A percentile compares a stretch with the other conserved stretches of the same genome.
Conservation (phyloP, 192 early-diverging fungal species). For the Cetraspora pellucida region DNA sequence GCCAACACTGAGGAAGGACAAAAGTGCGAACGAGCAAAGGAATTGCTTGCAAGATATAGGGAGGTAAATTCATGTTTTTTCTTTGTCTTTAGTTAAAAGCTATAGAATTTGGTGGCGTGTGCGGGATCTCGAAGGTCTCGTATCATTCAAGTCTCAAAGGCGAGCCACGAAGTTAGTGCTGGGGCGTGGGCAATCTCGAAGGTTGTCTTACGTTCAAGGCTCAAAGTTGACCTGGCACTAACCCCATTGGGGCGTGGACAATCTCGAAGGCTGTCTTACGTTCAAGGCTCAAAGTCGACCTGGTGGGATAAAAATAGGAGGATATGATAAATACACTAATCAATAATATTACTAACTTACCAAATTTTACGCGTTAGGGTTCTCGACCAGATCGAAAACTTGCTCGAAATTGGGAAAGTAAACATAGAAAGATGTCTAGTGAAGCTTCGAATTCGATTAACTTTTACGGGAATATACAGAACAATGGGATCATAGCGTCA, state of each 20-base stretch:
- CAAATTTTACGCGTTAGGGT: neutral
- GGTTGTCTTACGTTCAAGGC: constrained; percentile 29
- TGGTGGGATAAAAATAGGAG: constrained; percentile 2
- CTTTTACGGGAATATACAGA: neutral
- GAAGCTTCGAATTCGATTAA: neutral
- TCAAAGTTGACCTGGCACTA: constrained; percentile 14
- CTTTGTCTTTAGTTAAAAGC: neutral
- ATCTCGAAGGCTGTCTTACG: neutral
- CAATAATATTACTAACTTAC: constrained; percentile 17
- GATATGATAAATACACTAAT: neutral
- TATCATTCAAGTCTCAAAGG: constrained; percentile 19
- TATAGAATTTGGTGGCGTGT: constrained; percentile 13
- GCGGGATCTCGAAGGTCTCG: neutral
- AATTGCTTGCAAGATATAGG: constrained; percentile 14
- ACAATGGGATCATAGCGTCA: constrained; percentile 1
- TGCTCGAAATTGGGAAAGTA: neutral
- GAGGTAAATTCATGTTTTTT: neutral
- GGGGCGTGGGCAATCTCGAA: neutral
- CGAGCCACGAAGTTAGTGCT: constrained; percentile 26
- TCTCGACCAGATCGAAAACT: neutral
- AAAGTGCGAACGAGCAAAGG: constrained; percentile 2
- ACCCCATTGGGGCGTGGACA: neutral
- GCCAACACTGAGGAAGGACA: neutral
- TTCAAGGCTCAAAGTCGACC: constrained; percentile 23
- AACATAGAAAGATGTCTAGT: neutral